These are phyloP conservation scores for Phlyctochytrium arcticum DNA, from an alignment of 192 early-diverging fungal genomes.

Conservation along the genomic window DNA sequence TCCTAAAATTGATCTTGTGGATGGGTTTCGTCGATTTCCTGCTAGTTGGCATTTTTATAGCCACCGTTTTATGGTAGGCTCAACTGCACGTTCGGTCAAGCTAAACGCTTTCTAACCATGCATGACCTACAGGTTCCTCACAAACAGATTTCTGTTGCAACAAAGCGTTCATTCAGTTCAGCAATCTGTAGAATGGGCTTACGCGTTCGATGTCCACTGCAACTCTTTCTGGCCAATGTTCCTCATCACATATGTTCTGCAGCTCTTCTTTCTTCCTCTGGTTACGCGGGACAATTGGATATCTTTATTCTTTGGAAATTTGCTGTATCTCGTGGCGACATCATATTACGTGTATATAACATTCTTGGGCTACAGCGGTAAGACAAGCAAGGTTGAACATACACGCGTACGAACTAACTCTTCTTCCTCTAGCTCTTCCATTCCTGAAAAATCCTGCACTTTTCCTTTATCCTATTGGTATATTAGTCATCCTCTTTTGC, in stretches of 20 bases:
- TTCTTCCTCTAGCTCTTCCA: constrained; percentile 67
- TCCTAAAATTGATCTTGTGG: constrained; percentile 68
- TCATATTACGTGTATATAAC: constrained; percentile 85
- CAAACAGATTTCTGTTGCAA: constrained; percentile 79
- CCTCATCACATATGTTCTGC: constrained; percentile 80
- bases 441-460: constrained; percentile 86
- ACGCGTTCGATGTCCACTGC: constrained; percentile 96
- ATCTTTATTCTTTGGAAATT: constrained; percentile 79
- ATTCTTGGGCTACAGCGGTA: constrained; percentile 90
- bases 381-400: constrained; percentile 8
- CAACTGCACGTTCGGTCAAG: not conserved
- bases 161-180: constrained; percentile 73
- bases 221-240: constrained; percentile 93
- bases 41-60: constrained; percentile 63
- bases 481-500: constrained; percentile 43
- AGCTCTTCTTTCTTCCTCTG: constrained; percentile 88
- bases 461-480: constrained; percentile 82
- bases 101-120: not conserved
- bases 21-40: constrained; percentile 85
- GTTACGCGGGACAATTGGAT: constrained; percentile 77
- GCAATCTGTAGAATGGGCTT: constrained; percentile 92
- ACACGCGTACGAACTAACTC: constrained; percentile 2
- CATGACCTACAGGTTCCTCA: constrained; percentile 51
- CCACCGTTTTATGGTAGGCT: constrained; percentile 69
- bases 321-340: constrained; percentile 76